Evolutionary conservation across 2,329 filamentous ascomycete species (phyloP).

Genomic region (Colletotrichum brevisporum): DNA sequence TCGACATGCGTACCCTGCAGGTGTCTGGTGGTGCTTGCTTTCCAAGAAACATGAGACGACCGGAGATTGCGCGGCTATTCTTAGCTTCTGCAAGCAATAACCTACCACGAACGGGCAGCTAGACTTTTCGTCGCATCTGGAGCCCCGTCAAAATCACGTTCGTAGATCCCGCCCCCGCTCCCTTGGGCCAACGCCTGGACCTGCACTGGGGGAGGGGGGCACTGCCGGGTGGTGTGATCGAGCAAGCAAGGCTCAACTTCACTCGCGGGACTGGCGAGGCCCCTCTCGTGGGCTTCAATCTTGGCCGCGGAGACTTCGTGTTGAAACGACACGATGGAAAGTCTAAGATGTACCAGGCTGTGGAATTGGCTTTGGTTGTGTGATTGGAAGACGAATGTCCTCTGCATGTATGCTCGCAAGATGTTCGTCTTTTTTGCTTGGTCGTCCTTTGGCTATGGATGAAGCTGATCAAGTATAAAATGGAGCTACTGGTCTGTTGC

Average conservation of each 20-base stretch:
- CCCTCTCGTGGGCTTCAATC: not conserved
- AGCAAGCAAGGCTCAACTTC: not conserved
- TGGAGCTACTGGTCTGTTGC: too few relatives aligned
- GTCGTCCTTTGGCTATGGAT: too few relatives aligned
- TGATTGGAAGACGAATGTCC: not conserved
- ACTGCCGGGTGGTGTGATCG: not conserved
- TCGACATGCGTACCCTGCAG: not conserved
- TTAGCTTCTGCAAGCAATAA: not conserved
- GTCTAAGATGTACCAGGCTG: conserved; percentile 7
- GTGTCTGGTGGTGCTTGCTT: not conserved
- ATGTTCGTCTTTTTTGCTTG: too few relatives aligned
- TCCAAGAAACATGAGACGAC: not conserved
- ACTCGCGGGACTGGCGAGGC: not conserved
- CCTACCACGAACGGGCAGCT: too few relatives aligned
- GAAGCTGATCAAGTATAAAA: too few relatives aligned
- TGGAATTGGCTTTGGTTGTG: not conserved
- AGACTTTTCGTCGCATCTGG: conserved; percentile 19
- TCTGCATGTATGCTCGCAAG: too few relatives aligned
- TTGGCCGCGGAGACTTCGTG: conserved; percentile 9
- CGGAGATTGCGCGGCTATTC: not conserved
- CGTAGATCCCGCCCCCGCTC: not conserved
- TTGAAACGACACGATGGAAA: conserved; percentile 24
- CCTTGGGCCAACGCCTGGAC: not conserved
- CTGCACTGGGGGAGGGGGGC: not conserved
- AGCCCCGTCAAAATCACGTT: not conserved